Evolutionary conservation across 257 asterid species (phyloP), one percentile per base, ranked within the genome.

Genomic region (Ehretia macrophylla): DNA sequence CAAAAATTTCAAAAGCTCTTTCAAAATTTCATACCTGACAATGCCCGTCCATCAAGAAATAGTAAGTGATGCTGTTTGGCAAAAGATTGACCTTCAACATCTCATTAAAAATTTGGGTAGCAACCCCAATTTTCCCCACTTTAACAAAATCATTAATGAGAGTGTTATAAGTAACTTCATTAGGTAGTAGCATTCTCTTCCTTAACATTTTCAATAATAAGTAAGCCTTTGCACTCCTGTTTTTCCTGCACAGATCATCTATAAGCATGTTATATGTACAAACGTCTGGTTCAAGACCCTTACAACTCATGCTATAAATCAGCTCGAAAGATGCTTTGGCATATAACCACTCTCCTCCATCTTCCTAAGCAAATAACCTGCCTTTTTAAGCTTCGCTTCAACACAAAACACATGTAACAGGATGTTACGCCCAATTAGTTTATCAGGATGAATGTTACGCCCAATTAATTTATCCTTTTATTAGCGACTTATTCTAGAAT

Each of bases 301-400:
- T 81, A 38, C 73, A 69, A 67, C 75, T 77, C 99, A 88, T 92
- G 57, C 65, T 76, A 72, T 92, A 93, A 78, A 92, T 69, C 68
- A 88, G 65, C 78, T 67, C 81, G 13, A 48, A 42, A 45, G 95
- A 97, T 55, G 85, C 78, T 73, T 83, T 0, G 89, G 97, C n/a
- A 81, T 82, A 75, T 83, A 88, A 37, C 96, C 98, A 63, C 95
- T 81, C 72, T 82, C 88, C 81, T 86, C 97, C 95, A 92, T 92
- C 72, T 79, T 88, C 58, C 54, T 64, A 0, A 92, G 76, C 46
- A 92, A 77, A 78, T 77, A 75, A 17, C 67, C 74, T 0, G 96
- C 96, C 77, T 81, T 79, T 72, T 82, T 80, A 56, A 88, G 68
- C 61, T 84, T 82, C 60, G 95, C 97, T 42, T 81, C 77, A 27